These are phyloP conservation scores for Penicillium sp. DNA, from an alignment of 2,329 filamentous ascomycete genomes.

Conservation along the genomic window DNA sequence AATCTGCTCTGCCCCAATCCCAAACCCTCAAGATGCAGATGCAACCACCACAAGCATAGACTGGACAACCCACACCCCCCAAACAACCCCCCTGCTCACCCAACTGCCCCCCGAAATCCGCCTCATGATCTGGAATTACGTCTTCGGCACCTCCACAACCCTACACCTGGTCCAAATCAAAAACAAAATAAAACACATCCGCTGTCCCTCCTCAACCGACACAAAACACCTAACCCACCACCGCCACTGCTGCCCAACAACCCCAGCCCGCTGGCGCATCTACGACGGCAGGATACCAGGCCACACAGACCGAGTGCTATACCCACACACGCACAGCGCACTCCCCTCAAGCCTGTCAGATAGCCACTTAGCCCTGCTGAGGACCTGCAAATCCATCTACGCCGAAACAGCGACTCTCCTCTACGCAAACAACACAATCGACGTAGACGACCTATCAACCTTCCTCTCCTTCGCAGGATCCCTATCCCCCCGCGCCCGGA, in stretches of 20 bases:
- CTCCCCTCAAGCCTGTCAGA: slow-evolving; percentile 31
- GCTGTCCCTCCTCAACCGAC: slow-evolving; percentile 27
- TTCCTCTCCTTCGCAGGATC: slow-evolving; percentile 33
- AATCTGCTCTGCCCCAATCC: slow-evolving; percentile 35
- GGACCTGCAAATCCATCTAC: slow-evolving; percentile 40
- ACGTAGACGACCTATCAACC: slow-evolving; percentile 41
- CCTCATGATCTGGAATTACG: slow-evolving; percentile 42
- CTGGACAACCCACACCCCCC: slow-evolving; percentile 23
- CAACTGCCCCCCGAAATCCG: slow-evolving; percentile 42
- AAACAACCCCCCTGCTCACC: slow-evolving; percentile 28
- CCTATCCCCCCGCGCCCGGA: slow-evolving; percentile 25
- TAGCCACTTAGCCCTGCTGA: slow-evolving; percentile 31
- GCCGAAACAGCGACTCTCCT: slow-evolving; percentile 35
- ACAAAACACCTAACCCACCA: slow-evolving; percentile 30
- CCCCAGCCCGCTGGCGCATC: slow-evolving; percentile 37
- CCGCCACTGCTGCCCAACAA: slow-evolving; percentile 39
- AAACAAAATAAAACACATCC: slow-evolving; percentile 40
- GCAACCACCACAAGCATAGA: background rate
- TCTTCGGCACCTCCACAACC: slow-evolving; percentile 39
- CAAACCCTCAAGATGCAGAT: background rate
- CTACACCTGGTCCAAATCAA: slow-evolving; percentile 43
- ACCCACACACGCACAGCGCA: slow-evolving; percentile 38
- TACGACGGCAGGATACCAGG: slow-evolving; percentile 22
- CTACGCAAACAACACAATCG: slow-evolving; percentile 36
- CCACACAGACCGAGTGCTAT: slow-evolving; percentile 31